Percentiles rank a stretch among this genome's conserved stretches.
These are phyloP conservation scores for Clonostachys solani DNA, from an alignment of 2,329 filamentous ascomycete genomes.

Conservation along the genomic window DNA sequence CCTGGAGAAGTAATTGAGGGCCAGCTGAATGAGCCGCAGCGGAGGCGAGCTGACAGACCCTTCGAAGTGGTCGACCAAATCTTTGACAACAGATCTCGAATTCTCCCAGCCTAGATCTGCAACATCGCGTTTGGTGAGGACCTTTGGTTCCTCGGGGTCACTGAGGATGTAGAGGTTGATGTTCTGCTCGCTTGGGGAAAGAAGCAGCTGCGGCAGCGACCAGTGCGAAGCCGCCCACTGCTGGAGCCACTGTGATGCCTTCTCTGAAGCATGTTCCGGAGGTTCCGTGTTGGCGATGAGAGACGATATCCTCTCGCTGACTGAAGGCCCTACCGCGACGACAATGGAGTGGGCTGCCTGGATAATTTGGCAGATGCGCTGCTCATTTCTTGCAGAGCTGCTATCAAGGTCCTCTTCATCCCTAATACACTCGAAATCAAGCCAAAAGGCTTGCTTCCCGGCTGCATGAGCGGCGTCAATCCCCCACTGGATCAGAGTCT, in stretches of 20 bases:
- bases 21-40: slow-evolving; percentile 29
- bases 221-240: slow-evolving; percentile 39
- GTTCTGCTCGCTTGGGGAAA: slow-evolving; percentile 10
- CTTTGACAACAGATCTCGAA: slow-evolving; percentile 19
- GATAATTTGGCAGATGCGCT: slow-evolving; percentile 37
- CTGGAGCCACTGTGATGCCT: slow-evolving; percentile 16
- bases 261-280: slow-evolving; percentile 12
- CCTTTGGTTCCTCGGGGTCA: slow-evolving; percentile 4
- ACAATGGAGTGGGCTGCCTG: slow-evolving; percentile 33
- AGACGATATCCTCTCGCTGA: slow-evolving; percentile 5
- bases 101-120: slow-evolving; percentile 33
- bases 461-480: slow-evolving; percentile 28
- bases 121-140: slow-evolving; percentile 31
- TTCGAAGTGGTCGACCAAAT: slow-evolving; percentile 41
- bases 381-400: slow-evolving; percentile 2
- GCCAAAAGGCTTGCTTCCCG: slow-evolving; percentile 32
- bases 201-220: slow-evolving; percentile 34
- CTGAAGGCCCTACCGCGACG: slow-evolving; percentile 27
- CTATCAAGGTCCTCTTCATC: slow-evolving; percentile 18
- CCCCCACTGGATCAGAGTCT: slow-evolving; percentile 25
- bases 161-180: slow-evolving; percentile 7
- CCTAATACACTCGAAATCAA: slow-evolving; percentile 34
- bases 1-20: slow-evolving; percentile 25
- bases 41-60: slow-evolving; percentile 29
- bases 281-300: slow-evolving; percentile 11